Conservation (phyloP, 2,329 filamentous ascomycete genomes). For the Alternaria sp. region DNA sequence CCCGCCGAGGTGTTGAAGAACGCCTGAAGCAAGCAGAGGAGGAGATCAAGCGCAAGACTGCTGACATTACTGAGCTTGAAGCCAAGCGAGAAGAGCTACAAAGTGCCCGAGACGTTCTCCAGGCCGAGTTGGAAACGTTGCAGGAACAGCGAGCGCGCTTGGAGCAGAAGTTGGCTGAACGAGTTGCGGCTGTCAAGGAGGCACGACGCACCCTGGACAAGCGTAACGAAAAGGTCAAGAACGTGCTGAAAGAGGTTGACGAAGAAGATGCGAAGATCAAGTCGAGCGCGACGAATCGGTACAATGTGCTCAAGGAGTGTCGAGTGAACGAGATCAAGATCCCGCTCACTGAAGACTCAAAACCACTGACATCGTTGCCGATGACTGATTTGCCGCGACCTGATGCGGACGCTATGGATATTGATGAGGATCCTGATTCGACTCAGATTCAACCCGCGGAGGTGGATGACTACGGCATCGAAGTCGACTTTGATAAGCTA, state of each 20-base stretch:
- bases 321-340: conserved; percentile 92
- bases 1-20: conserved; percentile 72
- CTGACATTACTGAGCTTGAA: conserved; percentile 70
- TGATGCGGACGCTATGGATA: conserved; percentile 89
- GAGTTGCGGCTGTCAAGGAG: conserved; percentile 77
- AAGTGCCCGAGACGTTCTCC: conserved; percentile 73
- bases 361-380: conserved; percentile 78
- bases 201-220: conserved; percentile 83
- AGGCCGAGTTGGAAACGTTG: conserved; percentile 79
- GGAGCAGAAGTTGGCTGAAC: conserved; percentile 72
- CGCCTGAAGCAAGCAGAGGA: conserved; percentile 75
- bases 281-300: conserved; percentile 83
- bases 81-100: conserved; percentile 78
- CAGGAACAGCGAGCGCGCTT: conserved; percentile 74
- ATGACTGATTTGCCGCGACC: conserved; percentile 78
- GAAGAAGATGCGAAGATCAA: conserved; percentile 85
- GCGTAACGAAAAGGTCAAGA: conserved; percentile 83
- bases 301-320: conserved; percentile 84
- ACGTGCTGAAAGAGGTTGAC: conserved; percentile 75
- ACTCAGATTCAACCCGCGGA: conserved; percentile 63
- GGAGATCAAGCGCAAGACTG: conserved; percentile 70
- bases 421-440: conserved; percentile 71
- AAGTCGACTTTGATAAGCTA: conserved; percentile 82
- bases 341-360: conserved; percentile 76
- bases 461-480: conserved; percentile 89